Evolutionary conservation across 2,329 filamentous ascomycete genomes (phyloP).

Genomic region (Incumbomyces lentus): DNA sequence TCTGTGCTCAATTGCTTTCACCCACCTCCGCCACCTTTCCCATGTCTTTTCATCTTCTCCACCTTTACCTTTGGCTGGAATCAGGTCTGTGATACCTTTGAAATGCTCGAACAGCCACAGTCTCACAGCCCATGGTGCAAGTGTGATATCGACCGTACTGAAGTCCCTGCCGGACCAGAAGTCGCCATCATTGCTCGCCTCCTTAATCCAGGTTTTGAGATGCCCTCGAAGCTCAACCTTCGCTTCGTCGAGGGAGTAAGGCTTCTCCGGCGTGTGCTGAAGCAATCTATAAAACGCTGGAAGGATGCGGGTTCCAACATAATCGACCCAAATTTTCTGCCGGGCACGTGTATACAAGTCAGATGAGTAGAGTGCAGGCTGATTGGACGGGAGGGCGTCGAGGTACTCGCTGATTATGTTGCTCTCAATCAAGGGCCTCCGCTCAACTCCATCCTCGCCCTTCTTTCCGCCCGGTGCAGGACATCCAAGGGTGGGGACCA

Average conservation of each 20-base stretch:
- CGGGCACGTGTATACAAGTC: slow-evolving; percentile 56
- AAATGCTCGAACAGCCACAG: slow-evolving; percentile 67
- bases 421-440: slow-evolving; percentile 60
- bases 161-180: slow-evolving; percentile 58
- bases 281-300: slow-evolving; percentile 58
- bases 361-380: slow-evolving; percentile 45
- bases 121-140: slow-evolving; percentile 63
- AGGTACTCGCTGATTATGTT: slow-evolving; percentile 65
- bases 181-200: slow-evolving; percentile 42
- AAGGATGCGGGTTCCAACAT: slow-evolving; percentile 55
- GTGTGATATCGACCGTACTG: slow-evolving; percentile 56
- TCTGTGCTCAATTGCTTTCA: slow-evolving; percentile 47
- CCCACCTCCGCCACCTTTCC: slow-evolving; percentile 57
- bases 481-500: slow-evolving; percentile 57
- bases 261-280: slow-evolving; percentile 33
- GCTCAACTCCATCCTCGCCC: slow-evolving; percentile 13
- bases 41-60: slow-evolving; percentile 49
- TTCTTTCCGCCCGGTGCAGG: slow-evolving; percentile 19
- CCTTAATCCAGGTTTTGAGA: slow-evolving; percentile 50
- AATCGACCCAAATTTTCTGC: slow-evolving; percentile 64
- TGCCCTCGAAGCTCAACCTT: slow-evolving; percentile 48
- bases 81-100: slow-evolving; percentile 46
- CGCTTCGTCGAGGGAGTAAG: slow-evolving; percentile 42
- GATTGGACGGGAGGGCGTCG: slow-evolving; percentile 55
- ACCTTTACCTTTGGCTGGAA: slow-evolving; percentile 38